A percentile compares a stretch with the other conserved stretches of the same genome.
These are phyloP conservation scores for Tuber indicum DNA, from an alignment of 495 filamentous ascomycete genomes.

Conservation along the genomic window DNA sequence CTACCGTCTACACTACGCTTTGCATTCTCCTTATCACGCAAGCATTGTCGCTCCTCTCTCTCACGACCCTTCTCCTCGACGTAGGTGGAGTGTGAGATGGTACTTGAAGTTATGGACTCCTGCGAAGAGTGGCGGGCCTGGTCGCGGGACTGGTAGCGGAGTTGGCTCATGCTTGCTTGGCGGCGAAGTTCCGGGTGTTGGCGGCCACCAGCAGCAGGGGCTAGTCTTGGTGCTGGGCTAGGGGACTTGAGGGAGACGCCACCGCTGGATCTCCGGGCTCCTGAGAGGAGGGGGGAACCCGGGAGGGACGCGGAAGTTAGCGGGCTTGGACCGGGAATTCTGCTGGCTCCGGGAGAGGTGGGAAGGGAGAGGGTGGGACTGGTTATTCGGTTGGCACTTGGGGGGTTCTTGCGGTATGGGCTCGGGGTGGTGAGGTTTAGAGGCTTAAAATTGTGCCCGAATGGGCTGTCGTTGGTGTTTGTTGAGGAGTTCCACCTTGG, in stretches of 20 bases:
- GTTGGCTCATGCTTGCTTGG: slow-evolving; percentile 31
- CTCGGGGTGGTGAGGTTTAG: slow-evolving; percentile 57
- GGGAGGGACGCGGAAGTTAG: slow-evolving; percentile 23
- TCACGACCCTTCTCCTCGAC: slow-evolving; percentile 22
- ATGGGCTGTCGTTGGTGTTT: slow-evolving; percentile 61
- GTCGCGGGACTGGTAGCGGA: slow-evolving; percentile 15
- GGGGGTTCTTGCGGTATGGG: slow-evolving; percentile 52
- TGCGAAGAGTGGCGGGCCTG: slow-evolving; percentile 10
- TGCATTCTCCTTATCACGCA: slow-evolving; percentile 13
- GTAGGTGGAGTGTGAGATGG: neutral
- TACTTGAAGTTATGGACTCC: slow-evolving; percentile 11
- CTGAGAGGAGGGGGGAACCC: slow-evolving; percentile 22
- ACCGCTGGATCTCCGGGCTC: slow-evolving; percentile 16
- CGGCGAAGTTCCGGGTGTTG: slow-evolving; percentile 20
- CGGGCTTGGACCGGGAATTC: slow-evolving; percentile 38
- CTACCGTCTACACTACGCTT: slow-evolving; percentile 12
- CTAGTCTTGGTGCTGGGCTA: slow-evolving; percentile 25
- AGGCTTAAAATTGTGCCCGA: slow-evolving; percentile 65
- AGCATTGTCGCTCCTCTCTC: slow-evolving; percentile 10
- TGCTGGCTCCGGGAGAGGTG: slow-evolving; percentile 39
- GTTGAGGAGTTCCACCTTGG: slow-evolving; percentile 75
- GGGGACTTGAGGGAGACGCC: slow-evolving; percentile 28
- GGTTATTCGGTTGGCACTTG: slow-evolving; percentile 39
- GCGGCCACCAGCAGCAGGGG: slow-evolving; percentile 4
- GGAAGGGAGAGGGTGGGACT: slow-evolving; percentile 41